Evolutionary conservation across 495 filamentous ascomycete species (phyloP), one percentile per base, ranked within the genome.

Genomic region (Elasticomyces elasticus): DNA sequence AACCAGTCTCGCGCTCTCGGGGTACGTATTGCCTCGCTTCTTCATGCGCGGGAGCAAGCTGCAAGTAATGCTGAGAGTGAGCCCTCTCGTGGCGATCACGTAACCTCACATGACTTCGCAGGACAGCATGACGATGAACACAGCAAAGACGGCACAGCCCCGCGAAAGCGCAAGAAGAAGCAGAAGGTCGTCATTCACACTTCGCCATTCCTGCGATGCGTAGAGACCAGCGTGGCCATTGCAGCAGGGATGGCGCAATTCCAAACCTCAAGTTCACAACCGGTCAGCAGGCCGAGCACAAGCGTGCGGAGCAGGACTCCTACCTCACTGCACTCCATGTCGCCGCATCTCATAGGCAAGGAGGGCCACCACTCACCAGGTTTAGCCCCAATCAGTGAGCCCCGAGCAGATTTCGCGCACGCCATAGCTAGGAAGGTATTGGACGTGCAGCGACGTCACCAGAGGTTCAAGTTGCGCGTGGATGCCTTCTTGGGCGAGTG

Each of bases 401-500:
- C 64, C 9, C 51, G 37, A 27, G n/a, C 48, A 15, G 56, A 61
- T 15, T 38, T 60, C 9, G 52, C 47, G 22, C 58, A 56, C 42
- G 49, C 47, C 2, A 42, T 54, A 22, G 59, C 54, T 0, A 25
- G 54, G 24, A 45, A 28, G 27, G 42, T 56, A 46, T 25, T 54
- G 27, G 22, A 37, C n/a, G 54, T 50, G 43, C 50, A 28, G 7
- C 49, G 62, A 51, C 40, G 46, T 9, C 38, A 68, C 31, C 71
- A 74, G 31, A 86, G 76, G 63, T 72, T 78, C 1, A 69, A 80
- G 7, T 65, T 97, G 46, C 84, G 92, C 1, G 76, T 97, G 6
- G 94, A 97, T 69, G 83, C 94, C 0, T 94, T 90, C 64, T 76
- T 97, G 2, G 94, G 94, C 15, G 92, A 99, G 72, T 99, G 92